Evolutionary conservation across 805 yeast species (phyloP).

Genomic region (Starmerella sirachaensis): DNA sequence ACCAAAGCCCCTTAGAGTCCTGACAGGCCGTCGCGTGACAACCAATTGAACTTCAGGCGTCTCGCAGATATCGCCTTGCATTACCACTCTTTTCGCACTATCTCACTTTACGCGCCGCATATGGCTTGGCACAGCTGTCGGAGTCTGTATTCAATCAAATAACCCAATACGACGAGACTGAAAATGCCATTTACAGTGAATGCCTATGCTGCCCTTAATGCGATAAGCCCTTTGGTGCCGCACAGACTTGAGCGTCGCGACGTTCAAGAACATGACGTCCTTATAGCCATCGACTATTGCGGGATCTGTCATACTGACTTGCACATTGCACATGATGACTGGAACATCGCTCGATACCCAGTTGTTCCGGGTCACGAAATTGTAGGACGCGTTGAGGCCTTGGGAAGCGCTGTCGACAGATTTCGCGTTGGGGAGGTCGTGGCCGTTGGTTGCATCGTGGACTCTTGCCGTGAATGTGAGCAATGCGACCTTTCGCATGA

Average conservation of each 20-base stretch:
- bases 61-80: too few species aligned
- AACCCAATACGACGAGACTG: too few species aligned
- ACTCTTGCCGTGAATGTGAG: conserved; percentile 49
- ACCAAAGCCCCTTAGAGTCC: too few species aligned
- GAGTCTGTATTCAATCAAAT: too few species aligned
- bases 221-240: conserved; percentile 4
- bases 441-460: conserved; percentile 64
- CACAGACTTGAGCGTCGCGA: conserved; percentile 18
- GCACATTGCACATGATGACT: conserved; percentile 40
- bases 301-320: conserved; percentile 50
- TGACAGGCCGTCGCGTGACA: too few species aligned
- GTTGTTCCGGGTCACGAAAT: conserved; percentile 7
- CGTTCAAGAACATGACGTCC: conserved; percentile 25
- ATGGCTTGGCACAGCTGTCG: too few species aligned
- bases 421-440: conserved; percentile 59
- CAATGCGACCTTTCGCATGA: conserved; percentile 47
- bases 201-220: conserved; percentile 13
- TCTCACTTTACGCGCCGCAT: too few species aligned
- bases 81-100: too few species aligned
- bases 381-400: conserved; percentile 5
- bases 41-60: too few species aligned
- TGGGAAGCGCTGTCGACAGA: conserved; percentile 21
- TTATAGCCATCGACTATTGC: conserved; percentile 20
- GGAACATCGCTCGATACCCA: conserved; percentile 32
- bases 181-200: conserved; percentile 13